phyloP scores from a whole-genome alignment of 768 basidiomycete species.

The Russula griseocarnosa region DNA sequence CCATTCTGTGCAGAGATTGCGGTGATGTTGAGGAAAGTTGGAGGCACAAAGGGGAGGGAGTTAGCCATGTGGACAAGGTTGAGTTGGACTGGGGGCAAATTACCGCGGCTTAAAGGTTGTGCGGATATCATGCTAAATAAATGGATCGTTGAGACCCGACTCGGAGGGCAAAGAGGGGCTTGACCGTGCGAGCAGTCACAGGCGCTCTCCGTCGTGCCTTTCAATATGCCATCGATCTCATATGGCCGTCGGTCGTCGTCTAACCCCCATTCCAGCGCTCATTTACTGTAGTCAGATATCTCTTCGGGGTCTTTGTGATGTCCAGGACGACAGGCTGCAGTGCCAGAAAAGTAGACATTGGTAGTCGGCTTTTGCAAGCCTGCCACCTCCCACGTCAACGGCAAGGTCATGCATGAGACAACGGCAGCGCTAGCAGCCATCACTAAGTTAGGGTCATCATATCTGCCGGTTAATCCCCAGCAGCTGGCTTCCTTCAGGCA shows the following conservation, averaged over 20 bases:
- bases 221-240: too few species aligned
- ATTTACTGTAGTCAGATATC: neutral
- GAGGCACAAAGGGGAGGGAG: neutral
- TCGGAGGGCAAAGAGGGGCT: too few species aligned
- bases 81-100: neutral
- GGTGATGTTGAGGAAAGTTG: constrained; percentile 22
- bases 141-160: too few species aligned
- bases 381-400: neutral
- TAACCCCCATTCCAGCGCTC: neutral
- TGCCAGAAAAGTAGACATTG: neutral
- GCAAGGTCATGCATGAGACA: neutral
- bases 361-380: neutral
- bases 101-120: neutral
- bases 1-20: constrained; percentile 17
- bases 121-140: neutral
- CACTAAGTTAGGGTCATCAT: constrained; percentile 13
- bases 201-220: too few species aligned
- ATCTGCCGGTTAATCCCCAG: constrained; percentile 13
- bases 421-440: neutral
- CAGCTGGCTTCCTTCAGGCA: neutral
- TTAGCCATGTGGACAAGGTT: neutral
- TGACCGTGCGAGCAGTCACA: too few species aligned
- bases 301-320: neutral
- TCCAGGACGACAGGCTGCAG: neutral
- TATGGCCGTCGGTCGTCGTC: neutral